Evolutionary conservation across 148 eudicot genomes (phyloP).

Genomic region (Cornus florida): DNA sequence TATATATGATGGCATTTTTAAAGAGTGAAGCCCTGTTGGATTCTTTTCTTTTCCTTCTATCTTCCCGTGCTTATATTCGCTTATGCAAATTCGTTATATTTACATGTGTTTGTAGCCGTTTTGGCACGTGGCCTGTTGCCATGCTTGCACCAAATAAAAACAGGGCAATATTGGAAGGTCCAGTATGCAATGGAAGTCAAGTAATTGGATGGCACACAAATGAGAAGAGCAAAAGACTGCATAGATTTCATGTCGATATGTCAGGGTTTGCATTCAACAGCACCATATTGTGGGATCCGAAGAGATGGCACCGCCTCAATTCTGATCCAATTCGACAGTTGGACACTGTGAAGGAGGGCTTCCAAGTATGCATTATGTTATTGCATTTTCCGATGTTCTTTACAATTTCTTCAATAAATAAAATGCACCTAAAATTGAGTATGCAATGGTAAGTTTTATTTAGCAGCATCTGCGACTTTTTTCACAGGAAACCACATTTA

Average conservation of each 20-base stretch:
- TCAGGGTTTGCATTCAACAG: constrained; percentile 99
- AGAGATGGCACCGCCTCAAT: constrained; percentile 81
- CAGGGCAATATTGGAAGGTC: constrained; percentile 88
- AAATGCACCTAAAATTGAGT: not conserved
- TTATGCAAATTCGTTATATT: not conserved
- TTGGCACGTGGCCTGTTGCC: constrained; percentile 99
- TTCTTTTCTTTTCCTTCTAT: not conserved
- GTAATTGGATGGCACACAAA: constrained; percentile 98
- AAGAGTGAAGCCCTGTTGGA: no score
- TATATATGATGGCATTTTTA: no score
- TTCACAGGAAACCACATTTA: constrained; percentile 86
- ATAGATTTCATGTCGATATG: constrained; percentile 97
- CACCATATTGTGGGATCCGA: constrained; percentile 93
- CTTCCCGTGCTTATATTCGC: not conserved
- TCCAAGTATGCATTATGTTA: constrained; percentile 51
- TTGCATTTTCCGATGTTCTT: constrained; percentile 2
- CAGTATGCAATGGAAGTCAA: constrained; percentile 76
- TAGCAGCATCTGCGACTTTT: not conserved
- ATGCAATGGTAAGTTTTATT: no score
- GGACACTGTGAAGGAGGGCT: constrained; percentile 90
- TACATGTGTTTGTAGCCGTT: constrained; percentile 47
- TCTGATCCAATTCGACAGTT: constrained; percentile 68
- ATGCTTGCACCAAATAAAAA: constrained; percentile 89
- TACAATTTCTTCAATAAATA: not conserved
- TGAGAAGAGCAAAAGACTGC: constrained; percentile 88